Conservation (phyloP, 768 basidiomycete species). For the Xerocomellus chrysenteron region DNA sequence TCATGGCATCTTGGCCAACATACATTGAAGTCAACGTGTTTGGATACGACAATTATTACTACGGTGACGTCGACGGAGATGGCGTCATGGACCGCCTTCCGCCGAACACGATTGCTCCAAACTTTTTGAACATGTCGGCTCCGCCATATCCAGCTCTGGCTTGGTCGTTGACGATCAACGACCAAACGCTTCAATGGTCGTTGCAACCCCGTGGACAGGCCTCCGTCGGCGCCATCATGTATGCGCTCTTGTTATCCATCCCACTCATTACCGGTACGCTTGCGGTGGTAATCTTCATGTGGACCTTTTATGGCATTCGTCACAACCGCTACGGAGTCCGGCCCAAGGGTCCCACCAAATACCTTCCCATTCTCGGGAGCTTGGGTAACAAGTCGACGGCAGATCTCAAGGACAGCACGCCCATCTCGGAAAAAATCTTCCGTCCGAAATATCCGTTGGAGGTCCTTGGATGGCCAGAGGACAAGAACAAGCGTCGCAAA, state of each 20-base stretch:
- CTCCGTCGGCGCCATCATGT: slow-evolving; percentile 83
- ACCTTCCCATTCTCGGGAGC: slow-evolving; percentile 83
- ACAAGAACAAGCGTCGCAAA: slow-evolving; percentile 85
- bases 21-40: slow-evolving; percentile 90
- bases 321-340: slow-evolving; percentile 91
- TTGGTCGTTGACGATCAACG: slow-evolving; percentile 82
- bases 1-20: slow-evolving; percentile 90
- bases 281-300: slow-evolving; percentile 88
- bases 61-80: slow-evolving; percentile 86
- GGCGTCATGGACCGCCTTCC: slow-evolving; percentile 88
- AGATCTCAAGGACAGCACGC: slow-evolving; percentile 62
- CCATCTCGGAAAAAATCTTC: slow-evolving; percentile 72
- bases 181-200: slow-evolving; percentile 72
- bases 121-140: slow-evolving; percentile 89
- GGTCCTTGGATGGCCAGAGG: slow-evolving; percentile 95
- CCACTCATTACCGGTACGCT: slow-evolving; percentile 83
- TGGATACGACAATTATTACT: slow-evolving; percentile 89
- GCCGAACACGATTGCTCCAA: slow-evolving; percentile 81
- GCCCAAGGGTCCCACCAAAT: slow-evolving; percentile 66
- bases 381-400: slow-evolving; percentile 64
- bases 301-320: slow-evolving; percentile 94
- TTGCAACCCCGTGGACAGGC: slow-evolving; percentile 81
- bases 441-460: slow-evolving; percentile 61
- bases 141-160: slow-evolving; percentile 86
- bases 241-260: slow-evolving; percentile 75